Base-by-base conservation (phyloP, 2,329 filamentous ascomycete species). In the Fusarium pilosicola region DNA sequence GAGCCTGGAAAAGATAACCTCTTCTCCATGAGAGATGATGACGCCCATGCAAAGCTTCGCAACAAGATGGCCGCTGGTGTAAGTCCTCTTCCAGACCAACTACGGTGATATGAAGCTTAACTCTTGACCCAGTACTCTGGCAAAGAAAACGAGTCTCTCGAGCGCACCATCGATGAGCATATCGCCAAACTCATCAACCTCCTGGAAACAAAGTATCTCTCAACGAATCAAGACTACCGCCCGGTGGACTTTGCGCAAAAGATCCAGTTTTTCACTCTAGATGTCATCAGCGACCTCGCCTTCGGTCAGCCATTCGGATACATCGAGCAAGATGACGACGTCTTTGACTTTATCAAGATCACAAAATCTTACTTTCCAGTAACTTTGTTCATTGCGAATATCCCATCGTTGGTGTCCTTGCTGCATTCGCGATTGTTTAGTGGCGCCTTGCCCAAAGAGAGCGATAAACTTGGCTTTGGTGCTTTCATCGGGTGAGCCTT, bases 41-140 rank as follows among this genome's bases (percentile, higher is more conserved):
- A 81, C 10, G 83, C 83, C 46, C 88, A 90, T 70, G 79, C 83
- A 5, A 70, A 73, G 24, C 75, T 86, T 41, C 81, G 85, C 26
- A 85, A 85, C 73, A 86, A 88, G 69, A 85, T 90, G 82, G 83
- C 85, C 7, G 81, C 85, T 4, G 88, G 86, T 3, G 88, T 87
- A 80, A 66, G 82, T n/a, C 3, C 22, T 30, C 22, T 4, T 0
- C 5, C 2, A 7, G 17, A 10, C n/a, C 8, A 4, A 26, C 11
- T 20, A 15, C 14, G 12, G 12, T 20, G 18, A 3, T 0, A 14
- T 18, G 4, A 3, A 46, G 44, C 18, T 28, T 14, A 46, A 28
- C 24, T 5, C 11, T 20, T 1, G 18, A 28, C 2, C 3, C 13
- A 34, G 32, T 34, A 90, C 74, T 86, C 88, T 6, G 88, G 88